Conservation (phyloP, 139 green algal species). For the Mychonastes homosphaera region DNA sequence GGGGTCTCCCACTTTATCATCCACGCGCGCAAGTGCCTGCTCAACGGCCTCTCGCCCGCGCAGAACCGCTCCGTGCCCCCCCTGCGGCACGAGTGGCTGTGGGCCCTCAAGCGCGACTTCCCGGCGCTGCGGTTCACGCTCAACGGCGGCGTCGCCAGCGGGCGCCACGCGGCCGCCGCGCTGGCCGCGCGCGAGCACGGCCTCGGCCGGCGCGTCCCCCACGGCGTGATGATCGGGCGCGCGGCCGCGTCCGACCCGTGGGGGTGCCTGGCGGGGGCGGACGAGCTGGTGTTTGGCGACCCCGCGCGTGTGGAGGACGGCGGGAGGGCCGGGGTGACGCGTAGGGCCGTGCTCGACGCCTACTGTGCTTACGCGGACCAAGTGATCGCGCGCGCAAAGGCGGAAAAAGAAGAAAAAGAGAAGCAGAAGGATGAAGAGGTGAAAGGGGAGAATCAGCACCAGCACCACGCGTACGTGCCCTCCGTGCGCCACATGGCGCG, state of each 20-base stretch:
- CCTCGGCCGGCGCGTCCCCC: conserved; percentile 21
- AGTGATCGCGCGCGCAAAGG: too few relatives aligned
- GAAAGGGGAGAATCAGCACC: too few relatives aligned
- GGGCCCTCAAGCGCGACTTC: conserved; percentile 78
- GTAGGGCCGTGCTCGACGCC: not conserved
- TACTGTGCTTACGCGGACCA: not conserved
- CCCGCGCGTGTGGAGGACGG: too few relatives aligned
- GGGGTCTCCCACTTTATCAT: conserved; percentile 80
- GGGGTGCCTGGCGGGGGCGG: conserved; percentile 62
- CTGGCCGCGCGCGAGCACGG: not conserved
- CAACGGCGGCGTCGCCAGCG: conserved; percentile 37
- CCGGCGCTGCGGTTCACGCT: conserved; percentile 72
- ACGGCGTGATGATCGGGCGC: conserved; percentile 84
- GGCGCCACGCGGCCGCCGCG: conserved; percentile 15
- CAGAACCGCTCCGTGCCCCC: conserved; percentile 87
- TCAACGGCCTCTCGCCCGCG: conserved; percentile 75
- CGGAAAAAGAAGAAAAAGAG: too few relatives aligned
- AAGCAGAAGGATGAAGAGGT: too few relatives aligned
- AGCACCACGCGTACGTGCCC: too few relatives aligned
- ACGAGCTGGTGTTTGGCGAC: conserved; percentile 61
- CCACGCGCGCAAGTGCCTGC: conserved; percentile 86
- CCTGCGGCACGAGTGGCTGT: conserved; percentile 76
- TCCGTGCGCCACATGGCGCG: too few relatives aligned
- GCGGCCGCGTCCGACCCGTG: conserved; percentile 78
- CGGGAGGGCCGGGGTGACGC: conserved; percentile 3